Conservation (phyloP, 768 basidiomycete genomes). For the Leccinum broughii region DNA sequence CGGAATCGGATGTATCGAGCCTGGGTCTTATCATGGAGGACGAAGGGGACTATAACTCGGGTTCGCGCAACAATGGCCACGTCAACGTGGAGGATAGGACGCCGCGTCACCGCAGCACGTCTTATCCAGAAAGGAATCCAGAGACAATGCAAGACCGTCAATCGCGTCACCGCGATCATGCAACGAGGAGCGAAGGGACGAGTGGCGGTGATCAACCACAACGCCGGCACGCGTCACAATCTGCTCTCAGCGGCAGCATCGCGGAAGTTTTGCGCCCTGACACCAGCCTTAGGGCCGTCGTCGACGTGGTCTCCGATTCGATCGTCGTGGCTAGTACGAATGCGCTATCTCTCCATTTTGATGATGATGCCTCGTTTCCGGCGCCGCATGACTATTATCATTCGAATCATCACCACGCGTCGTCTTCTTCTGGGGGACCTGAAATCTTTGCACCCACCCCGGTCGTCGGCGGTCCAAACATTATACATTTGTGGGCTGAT, state of each 20-base stretch:
- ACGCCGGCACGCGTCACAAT: constrained; percentile 25
- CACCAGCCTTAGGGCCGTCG: constrained; percentile 12
- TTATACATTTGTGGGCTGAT: constrained; percentile 36
- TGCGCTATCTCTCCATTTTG: constrained; percentile 37
- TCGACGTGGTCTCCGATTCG: constrained; percentile 16
- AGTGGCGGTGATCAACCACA: constrained; percentile 3
- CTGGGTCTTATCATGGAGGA: constrained; percentile 36
- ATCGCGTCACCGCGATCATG: constrained; percentile 13
- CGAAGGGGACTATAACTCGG: constrained; percentile 22
- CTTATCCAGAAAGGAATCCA: constrained; percentile 20
- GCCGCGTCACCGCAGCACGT: constrained; percentile 18
- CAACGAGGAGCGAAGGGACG: constrained; percentile 23
- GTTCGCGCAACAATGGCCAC: constrained; percentile 11
- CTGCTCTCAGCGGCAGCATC: constrained; percentile 7
- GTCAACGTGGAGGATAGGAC: constrained; percentile 10
- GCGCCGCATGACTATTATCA: constrained; percentile 25
- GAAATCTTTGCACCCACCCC: constrained; percentile 37
- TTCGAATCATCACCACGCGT: constrained; percentile 10
- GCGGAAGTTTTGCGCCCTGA: constrained; percentile 23
- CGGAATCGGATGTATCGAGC: constrained; percentile 21
- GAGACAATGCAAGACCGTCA: constrained; percentile 18
- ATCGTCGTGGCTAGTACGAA: constrained; percentile 27
- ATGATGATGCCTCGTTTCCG: constrained; percentile 38
- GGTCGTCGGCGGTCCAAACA: constrained; percentile 36
- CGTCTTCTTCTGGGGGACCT: constrained; percentile 24